Evolutionary conservation across 768 basidiomycete species (phyloP), one percentile per base, ranked within the genome.

Genomic region (Scleroderma citrinum): DNA sequence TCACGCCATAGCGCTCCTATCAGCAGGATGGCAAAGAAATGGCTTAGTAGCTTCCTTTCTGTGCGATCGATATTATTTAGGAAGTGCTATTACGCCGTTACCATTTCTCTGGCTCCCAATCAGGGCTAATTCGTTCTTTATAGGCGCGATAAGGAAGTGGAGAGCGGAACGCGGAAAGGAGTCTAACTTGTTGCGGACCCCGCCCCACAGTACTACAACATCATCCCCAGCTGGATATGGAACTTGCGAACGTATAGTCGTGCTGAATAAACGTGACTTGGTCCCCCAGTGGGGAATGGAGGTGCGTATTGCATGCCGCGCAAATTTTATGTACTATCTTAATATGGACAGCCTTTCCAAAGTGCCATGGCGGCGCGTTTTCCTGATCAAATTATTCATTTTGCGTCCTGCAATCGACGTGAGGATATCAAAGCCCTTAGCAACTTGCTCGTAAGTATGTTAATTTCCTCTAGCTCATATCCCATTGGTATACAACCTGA

Each of bases 221-320:
- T 2, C 32, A 5, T 30, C 46, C 24, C 29, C 47, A 35, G 44
- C 60, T 12, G 64, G 59, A 12, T 59, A 64, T 41, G 64, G 66
- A 23, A 64, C 81, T 44, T 89, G 89, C 59, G 88, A 94, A 67
- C 85, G 87, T 48, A 77, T 98, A 30, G 81, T 99, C 38, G 88
- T 98, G 11, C 76, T 97, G 54, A 95, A 91, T 60, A 98, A 97
- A 71, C 78, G 87, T 36, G 96, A 98, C 69, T 73, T 97, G 46
- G 92, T 94, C 8, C 82, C 93, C 36, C 74, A 79, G 58, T 88
- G 88, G 82, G 93, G 92, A 31, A 77, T 93, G 58, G 79, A 89
- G 77, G 95, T 94, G 37, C 45, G 53, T 54, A 40, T 52, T 47
- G 21, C 53, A 44, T 41, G 26, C 10, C 7, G 38, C 44, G 47